Evolutionary conservation across 345 rosid genomes (phyloP).

Genomic region (Salix exigua): DNA sequence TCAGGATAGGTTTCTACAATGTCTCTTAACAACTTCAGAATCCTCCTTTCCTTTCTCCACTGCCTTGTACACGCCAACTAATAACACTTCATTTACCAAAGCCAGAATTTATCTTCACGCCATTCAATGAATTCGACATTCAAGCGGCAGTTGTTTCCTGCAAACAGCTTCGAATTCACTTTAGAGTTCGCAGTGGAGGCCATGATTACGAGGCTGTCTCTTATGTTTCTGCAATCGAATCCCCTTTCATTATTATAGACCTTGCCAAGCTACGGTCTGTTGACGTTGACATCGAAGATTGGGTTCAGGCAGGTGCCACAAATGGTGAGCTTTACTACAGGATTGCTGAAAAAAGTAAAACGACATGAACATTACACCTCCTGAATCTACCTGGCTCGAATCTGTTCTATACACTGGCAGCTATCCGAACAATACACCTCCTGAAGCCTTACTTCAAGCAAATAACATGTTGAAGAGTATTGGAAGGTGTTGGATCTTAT

Average conservation of each 20-base stretch:
- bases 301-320: constrained; percentile 72
- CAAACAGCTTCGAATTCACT: constrained; percentile 37
- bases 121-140: neutral
- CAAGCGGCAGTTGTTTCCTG: constrained; percentile 41
- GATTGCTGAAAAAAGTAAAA: constrained; percentile 51
- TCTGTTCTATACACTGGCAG: neutral
- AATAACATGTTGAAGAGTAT: too few species aligned
- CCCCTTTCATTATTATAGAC: neutral
- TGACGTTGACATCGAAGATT: neutral
- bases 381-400: neutral
- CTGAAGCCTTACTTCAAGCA: neutral
- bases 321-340: constrained; percentile 58
- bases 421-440: neutral
- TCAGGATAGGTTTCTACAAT: too few species aligned
- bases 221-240: constrained; percentile 34
- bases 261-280: neutral
- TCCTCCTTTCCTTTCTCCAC: too few species aligned
- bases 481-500: too few species aligned
- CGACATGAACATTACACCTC: neutral
- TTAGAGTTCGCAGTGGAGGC: constrained; percentile 60
- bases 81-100: neutral
- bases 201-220: constrained; percentile 70
- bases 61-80: too few species aligned
- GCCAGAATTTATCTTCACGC: constrained; percentile 1
- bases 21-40: too few species aligned